Base-by-base conservation (phyloP, 768 basidiomycete genomes). In the Tephrocybe sp. region DNA sequence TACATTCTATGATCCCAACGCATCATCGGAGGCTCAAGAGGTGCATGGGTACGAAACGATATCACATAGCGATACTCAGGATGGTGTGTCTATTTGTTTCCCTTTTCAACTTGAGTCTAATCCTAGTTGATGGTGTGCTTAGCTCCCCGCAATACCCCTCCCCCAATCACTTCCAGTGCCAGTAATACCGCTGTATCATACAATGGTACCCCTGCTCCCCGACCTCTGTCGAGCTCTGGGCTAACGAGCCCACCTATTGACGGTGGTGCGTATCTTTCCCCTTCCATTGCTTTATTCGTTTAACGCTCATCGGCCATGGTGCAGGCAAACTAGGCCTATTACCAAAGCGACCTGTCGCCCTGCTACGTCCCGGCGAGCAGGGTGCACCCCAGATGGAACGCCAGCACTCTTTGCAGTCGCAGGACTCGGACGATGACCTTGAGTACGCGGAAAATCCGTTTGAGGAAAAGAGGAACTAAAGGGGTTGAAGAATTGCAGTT, bases 381-480 rank as follows among this genome's bases (percentile, higher is more conserved):
- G 26, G 26, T 26, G 26, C 60, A 17, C 45, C 51, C 10, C 47
- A 55, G 51, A 42, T 58, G 34, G 53, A 64, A 55, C 45, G 58
- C 38, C 51, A 57, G 44, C 45, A 54, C 30, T 60, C 63, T 23
- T 67, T 57, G 35, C 67, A 74, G 20, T 67, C 57, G 35, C 67
- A 74, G 20, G 70, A 75, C 36, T 74, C 75, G 6, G 82, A 82
- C 71, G 82, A 83, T 48, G 83, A 79, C n/a, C 60, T 86, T 57
- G 87, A 87, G 65, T 89, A 86, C 64, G 75, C 78, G 3, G 85
- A 87, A 74, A 87, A 82, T 58, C 87, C 87, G 32, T 89, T 89
- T 53, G 85, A 89, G 50, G 84, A 87, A 44, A 54, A 34, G 1
- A 60, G 51, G 48, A 62, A 63, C 50, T 58, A 49, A 40, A 30